These are phyloP conservation scores for Lactarius pseudohatsudake DNA, from an alignment of 768 basidiomycete species.

Conservation along the genomic window DNA sequence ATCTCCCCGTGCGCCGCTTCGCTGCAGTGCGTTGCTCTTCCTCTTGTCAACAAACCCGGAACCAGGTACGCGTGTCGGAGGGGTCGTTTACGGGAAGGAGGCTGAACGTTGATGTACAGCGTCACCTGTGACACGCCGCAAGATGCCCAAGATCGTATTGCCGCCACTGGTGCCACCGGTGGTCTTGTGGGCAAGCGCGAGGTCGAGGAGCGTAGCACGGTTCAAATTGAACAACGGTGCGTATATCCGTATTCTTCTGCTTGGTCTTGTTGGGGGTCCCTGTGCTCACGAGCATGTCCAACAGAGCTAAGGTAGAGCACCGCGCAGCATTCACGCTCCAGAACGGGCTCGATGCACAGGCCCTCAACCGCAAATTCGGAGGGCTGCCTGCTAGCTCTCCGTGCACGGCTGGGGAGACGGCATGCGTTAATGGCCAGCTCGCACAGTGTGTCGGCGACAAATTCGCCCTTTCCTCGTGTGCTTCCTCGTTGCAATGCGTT, in stretches of 20 bases:
- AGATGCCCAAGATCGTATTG: slow-evolving; percentile 31
- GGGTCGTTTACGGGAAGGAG: background rate
- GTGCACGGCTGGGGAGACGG: slow-evolving; percentile 38
- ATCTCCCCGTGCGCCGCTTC: slow-evolving; percentile 20
- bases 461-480: slow-evolving; percentile 28
- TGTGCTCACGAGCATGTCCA: background rate
- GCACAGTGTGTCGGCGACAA: slow-evolving; percentile 31
- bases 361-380: slow-evolving; percentile 31
- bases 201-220: slow-evolving; percentile 1
- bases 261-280: background rate
- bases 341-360: slow-evolving; percentile 33
- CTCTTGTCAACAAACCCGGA: slow-evolving; percentile 36
- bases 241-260: background rate
- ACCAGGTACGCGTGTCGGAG: slow-evolving; percentile 30
- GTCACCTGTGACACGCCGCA: slow-evolving; percentile 27
- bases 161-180: slow-evolving; percentile 29
- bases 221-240: background rate
- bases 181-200: slow-evolving; percentile 25
- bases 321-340: slow-evolving; percentile 28
- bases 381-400: slow-evolving; percentile 32
- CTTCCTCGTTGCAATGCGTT: slow-evolving; percentile 26
- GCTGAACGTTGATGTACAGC: slow-evolving; percentile 20
- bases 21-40: slow-evolving; percentile 33
- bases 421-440: slow-evolving; percentile 24
- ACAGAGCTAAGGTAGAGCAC: background rate